Conservation (phyloP, 108 stramenopile genomes). For the Stephanodiscus minutulus region DNA sequence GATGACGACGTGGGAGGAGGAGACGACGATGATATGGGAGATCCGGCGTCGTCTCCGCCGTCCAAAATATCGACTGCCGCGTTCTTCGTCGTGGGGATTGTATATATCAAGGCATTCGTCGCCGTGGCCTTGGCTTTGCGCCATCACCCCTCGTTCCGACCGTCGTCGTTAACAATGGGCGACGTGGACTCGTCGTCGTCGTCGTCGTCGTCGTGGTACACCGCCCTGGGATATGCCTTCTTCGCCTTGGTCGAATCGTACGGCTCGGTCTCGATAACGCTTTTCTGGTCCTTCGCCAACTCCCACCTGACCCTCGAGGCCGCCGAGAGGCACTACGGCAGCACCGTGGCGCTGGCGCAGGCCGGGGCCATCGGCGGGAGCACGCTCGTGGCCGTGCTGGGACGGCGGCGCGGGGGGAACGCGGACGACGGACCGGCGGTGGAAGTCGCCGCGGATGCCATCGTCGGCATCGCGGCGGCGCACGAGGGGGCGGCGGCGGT, state of each 20-base stretch:
- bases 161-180: not conserved
- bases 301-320: slow-evolving; percentile 82
- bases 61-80: slow-evolving; percentile 33
- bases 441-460: slow-evolving; percentile 21
- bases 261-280: slow-evolving; percentile 91
- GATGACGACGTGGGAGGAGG: not conserved
- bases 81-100: slow-evolving; percentile 43
- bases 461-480: slow-evolving; percentile 9
- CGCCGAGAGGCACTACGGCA: slow-evolving; percentile 93
- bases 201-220: slow-evolving; percentile 45
- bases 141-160: slow-evolving; percentile 40
- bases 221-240: slow-evolving; percentile 83
- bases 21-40: slow-evolving; percentile 10
- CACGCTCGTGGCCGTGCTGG: slow-evolving; percentile 61
- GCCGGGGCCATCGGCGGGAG: slow-evolving; percentile 91
- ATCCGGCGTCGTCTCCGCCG: slow-evolving; percentile 3
- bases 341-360: slow-evolving; percentile 93
- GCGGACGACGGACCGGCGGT: not conserved
- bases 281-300: slow-evolving; percentile 96
- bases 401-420: no score
- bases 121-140: slow-evolving; percentile 39
- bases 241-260: slow-evolving; percentile 94
- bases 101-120: slow-evolving; percentile 43
- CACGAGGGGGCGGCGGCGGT: slow-evolving; percentile 15
- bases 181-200: not conserved